A percentile compares a stretch with the other conserved stretches of the same genome.
These are phyloP conservation scores for Tranzscheliella williamsii DNA, from an alignment of 1,284 basidiomycete species.

Conservation along the genomic window DNA sequence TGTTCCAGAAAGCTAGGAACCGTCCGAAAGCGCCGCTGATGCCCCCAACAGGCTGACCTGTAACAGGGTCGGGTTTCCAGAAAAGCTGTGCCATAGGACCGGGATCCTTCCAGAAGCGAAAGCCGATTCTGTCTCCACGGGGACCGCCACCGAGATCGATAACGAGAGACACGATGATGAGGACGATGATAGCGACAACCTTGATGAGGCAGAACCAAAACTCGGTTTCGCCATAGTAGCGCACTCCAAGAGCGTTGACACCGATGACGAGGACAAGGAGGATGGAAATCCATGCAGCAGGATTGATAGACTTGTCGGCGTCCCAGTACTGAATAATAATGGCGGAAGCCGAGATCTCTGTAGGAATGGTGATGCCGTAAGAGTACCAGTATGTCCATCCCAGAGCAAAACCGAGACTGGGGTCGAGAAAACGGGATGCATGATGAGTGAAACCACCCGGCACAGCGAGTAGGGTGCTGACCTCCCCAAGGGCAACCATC, in stretches of 20 bases:
- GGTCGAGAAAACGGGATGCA: constrained; percentile 77
- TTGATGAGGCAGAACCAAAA: constrained; percentile 46
- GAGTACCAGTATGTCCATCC: constrained; percentile 69
- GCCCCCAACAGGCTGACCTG: constrained; percentile 44
- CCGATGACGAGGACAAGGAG: constrained; percentile 62
- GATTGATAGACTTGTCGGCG: constrained; percentile 64
- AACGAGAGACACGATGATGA: constrained; percentile 49
- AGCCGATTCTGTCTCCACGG: constrained; percentile 41
- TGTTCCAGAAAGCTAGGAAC: constrained; percentile 59
- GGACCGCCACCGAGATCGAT: constrained; percentile 50
- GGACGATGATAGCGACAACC: constrained; percentile 34
- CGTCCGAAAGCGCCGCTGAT: constrained; percentile 68
- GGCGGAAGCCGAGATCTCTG: constrained; percentile 69
- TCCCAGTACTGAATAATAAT: constrained; percentile 46
- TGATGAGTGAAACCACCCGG: constrained; percentile 76
- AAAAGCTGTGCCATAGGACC: constrained; percentile 61
- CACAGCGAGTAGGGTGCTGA: constrained; percentile 66
- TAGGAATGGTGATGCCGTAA: constrained; percentile 68
- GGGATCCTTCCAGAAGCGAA: constrained; percentile 60
- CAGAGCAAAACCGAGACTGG: constrained; percentile 69
- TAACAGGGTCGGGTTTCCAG: constrained; percentile 32
- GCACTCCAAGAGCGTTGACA: constrained; percentile 65
- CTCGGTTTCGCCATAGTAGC: constrained; percentile 70
- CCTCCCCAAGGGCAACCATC: constrained; percentile 63
- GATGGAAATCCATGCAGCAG: constrained; percentile 63